phyloP scores from a whole-genome alignment of 257 asterid species.

The Solanum neorickii region DNA sequence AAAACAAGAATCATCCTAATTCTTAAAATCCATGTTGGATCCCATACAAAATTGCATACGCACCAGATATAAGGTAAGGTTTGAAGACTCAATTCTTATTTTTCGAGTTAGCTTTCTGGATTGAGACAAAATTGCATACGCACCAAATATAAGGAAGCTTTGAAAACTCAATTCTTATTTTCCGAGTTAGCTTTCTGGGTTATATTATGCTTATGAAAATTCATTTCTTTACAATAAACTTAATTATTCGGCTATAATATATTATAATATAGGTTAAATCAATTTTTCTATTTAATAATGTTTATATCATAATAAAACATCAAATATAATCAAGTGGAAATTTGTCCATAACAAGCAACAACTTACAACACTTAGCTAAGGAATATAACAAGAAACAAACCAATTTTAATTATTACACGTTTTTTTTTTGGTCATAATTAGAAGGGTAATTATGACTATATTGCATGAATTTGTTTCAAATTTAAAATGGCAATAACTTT shows the following conservation, averaged over 20 bases:
- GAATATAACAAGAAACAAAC: background rate
- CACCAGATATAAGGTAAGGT: background rate
- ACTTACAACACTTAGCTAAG: background rate
- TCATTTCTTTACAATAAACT: background rate
- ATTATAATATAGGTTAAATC: background rate
- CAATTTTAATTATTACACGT: background rate
- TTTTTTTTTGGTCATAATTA: background rate
- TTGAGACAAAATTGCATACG: background rate
- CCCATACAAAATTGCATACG: background rate
- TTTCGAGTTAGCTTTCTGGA: background rate
- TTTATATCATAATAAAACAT: background rate
- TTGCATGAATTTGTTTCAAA: background rate
- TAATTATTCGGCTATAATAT: background rate
- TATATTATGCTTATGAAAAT: fast-evolving
- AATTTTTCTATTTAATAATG: background rate
- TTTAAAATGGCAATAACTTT: background rate
- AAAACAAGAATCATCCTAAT: too few species aligned
- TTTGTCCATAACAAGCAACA: background rate
- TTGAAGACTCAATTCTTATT: background rate
- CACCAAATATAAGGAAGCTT: background rate
- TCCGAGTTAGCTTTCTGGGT: fast-evolving
- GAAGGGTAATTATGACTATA: background rate
- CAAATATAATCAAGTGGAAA: background rate
- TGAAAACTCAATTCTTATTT: background rate
- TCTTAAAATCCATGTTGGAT: background rate